Base-by-base conservation (phyloP, 1,284 basidiomycete genomes). In the Coriolopsis trogii region DNA sequence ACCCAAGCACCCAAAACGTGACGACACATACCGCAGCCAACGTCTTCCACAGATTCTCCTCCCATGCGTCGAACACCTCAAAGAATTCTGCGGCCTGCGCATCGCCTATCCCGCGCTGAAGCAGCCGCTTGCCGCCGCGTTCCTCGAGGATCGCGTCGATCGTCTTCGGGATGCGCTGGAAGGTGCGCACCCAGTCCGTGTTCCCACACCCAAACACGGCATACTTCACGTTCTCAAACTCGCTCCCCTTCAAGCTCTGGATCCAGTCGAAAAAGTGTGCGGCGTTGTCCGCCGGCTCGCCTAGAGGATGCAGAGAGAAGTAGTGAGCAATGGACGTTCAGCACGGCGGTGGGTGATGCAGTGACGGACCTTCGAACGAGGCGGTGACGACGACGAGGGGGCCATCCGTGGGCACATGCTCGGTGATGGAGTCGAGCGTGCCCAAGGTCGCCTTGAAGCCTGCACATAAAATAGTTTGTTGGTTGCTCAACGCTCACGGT, bases 131-230 rank as follows among this genome's bases (percentile, higher is more conserved):
- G n/a, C 65, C 79, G 3, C 79, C 78, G 26, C 66, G 66, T 44
- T 68, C 60, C 31, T 65, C 72, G 8, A 82, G 57, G 12, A 65
- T 55, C 9, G 66, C 58, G 60, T 81, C 79, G 53, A 77, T 67
- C 3, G 75, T 58, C 43, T 44, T 73, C 7, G 80, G 80, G 25
- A 82, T 74, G n/a, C 70, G 67, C 64, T 81, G 79, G 64, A 73
- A 82, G 2, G 80, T 81, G 30, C 69, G 62, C 18, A 70, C 72
- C 80, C 80, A 82, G 59, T 81, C 80, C 49, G 70, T 72, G 63
- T 81, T 79, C 5, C 80, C 80, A 42, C 77, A 79, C 1, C 80
- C 80, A 53, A 82, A 81, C 25, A 82, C 76, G 7, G 73, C 73
- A 56, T 71, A 82, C 26, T 68, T 67, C 16, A 78, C 71, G 30